A percentile compares a stretch with the other conserved stretches of the same genome.
Evolutionary conservation across 768 basidiomycete species (phyloP).

Genomic region (Pleurotus djamor): DNA sequence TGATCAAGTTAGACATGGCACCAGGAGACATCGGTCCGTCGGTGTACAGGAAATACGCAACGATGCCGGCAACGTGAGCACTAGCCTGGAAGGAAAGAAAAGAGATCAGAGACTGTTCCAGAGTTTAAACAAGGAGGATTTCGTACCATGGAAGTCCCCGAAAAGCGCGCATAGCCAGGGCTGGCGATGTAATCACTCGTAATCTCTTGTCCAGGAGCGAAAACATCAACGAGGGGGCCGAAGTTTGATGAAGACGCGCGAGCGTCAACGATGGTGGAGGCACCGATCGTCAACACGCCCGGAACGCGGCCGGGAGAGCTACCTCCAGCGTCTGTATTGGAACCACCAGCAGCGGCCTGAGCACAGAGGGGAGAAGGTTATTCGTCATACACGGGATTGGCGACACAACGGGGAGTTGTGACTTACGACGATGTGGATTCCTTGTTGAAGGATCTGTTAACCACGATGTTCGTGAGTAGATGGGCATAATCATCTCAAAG

Average conservation of each 20-base stretch:
- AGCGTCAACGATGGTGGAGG: slow-evolving; percentile 29
- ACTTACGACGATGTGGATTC: slow-evolving; percentile 24
- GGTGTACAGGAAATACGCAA: not conserved
- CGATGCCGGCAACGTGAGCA: not conserved
- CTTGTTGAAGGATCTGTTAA: slow-evolving; percentile 21
- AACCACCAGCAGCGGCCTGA: slow-evolving; percentile 32
- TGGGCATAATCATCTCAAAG: no score
- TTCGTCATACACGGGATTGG: not conserved
- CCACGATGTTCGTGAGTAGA: not conserved
- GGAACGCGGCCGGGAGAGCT: slow-evolving; percentile 32
- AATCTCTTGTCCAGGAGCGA: slow-evolving; percentile 34
- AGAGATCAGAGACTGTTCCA: not conserved
- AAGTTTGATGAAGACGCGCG: slow-evolving; percentile 36
- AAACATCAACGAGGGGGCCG: slow-evolving; percentile 36
- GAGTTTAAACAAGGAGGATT: not conserved
- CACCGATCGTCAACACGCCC: slow-evolving; percentile 35
- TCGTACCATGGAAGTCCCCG: slow-evolving; percentile 25
- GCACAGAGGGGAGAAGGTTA: not conserved
- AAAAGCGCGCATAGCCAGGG: slow-evolving; percentile 18
- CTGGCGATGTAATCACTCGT: slow-evolving; percentile 24
- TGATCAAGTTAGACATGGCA: not conserved
- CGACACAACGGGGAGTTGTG: not conserved
- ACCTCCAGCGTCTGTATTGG: slow-evolving; percentile 22
- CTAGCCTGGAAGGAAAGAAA: not conserved
- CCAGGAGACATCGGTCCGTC: not conserved